A percentile compares a stretch with the other conserved stretches of the same genome.
Conservation (phyloP, 371 early-diverging fungal genomes). For the Saksenaea oblongispora region DNA sequence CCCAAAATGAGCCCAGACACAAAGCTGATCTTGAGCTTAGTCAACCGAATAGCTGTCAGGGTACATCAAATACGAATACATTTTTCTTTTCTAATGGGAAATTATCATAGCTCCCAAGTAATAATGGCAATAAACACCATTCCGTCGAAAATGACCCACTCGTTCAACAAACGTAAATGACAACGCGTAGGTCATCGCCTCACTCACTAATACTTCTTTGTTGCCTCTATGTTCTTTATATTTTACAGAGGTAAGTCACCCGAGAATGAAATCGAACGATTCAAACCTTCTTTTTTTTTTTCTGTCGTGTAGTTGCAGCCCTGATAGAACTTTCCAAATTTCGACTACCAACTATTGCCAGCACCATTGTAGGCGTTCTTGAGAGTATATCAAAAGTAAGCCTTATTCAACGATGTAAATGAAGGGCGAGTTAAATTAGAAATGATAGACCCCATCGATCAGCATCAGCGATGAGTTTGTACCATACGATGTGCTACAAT, state of each 20-base stretch:
- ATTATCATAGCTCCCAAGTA: conserved; percentile 54
- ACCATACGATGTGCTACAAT: conserved; percentile 65
- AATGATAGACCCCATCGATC: conserved; percentile 24
- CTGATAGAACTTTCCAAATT: conserved; percentile 68
- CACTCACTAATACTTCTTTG: not conserved
- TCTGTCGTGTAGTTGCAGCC: conserved; percentile 44
- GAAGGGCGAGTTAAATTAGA: not conserved
- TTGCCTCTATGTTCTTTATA: not conserved
- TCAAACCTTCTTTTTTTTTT: not conserved
- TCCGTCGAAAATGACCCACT: conserved; percentile 63
- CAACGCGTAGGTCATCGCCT: not conserved
- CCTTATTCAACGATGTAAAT: not conserved
- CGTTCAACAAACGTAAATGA: conserved; percentile 56
- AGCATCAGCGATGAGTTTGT: conserved; percentile 55
- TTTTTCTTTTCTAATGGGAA: not conserved
- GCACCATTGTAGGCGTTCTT: conserved; percentile 53
- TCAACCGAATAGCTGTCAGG: conserved; percentile 39
- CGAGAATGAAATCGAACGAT: conserved; percentile 4
- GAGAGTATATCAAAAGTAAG: conserved; percentile 66
- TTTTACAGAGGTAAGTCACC: conserved; percentile 10
- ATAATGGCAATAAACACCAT: conserved; percentile 56
- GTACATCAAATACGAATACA: conserved; percentile 12
- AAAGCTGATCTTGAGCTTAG: conserved; percentile 44
- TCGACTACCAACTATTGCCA: conserved; percentile 60
- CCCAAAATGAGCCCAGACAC: conserved; percentile 36